These are phyloP conservation scores for Emergomyces pasteurianus DNA, from an alignment of 2,329 filamentous ascomycete species.

Conservation along the genomic window DNA sequence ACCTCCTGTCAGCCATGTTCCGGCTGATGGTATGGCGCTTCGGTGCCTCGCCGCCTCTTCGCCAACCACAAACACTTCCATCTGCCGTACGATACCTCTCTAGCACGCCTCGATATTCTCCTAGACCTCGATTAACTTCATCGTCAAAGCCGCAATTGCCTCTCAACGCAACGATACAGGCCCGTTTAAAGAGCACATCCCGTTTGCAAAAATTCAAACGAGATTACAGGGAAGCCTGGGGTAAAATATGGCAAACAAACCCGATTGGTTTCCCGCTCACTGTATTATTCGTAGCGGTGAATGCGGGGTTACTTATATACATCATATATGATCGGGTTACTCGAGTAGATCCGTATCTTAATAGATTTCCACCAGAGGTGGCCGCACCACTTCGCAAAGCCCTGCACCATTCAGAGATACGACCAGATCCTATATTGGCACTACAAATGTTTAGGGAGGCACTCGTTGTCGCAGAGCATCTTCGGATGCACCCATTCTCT, in stretches of 20 bases:
- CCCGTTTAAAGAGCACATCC: constrained; percentile 13
- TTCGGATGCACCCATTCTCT: constrained; percentile 75
- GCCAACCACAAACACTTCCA: constrained; percentile 7
- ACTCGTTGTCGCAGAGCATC: constrained; percentile 57
- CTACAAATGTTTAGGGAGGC: constrained; percentile 75
- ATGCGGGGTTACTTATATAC: constrained; percentile 26
- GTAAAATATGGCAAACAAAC: constrained; percentile 32
- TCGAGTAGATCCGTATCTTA: constrained; percentile 29
- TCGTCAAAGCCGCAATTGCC: constrained; percentile 1
- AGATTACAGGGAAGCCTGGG: constrained; percentile 25
- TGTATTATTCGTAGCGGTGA: constrained; percentile 28
- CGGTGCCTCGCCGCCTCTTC: constrained; percentile 13
- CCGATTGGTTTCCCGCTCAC: constrained; percentile 31
- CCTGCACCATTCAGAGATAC: constrained; percentile 72
- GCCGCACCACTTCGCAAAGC: constrained; percentile 61
- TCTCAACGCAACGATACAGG: constrained; percentile 1
- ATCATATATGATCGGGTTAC: constrained; percentile 33
- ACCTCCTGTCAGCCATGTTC: constrained; percentile 12
- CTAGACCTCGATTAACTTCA: constrained; percentile 5
- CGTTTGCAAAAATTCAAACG: constrained; percentile 21
- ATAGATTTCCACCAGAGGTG: constrained; percentile 34
- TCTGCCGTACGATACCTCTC: constrained; percentile 9
- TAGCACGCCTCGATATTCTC: constrained; percentile 4
- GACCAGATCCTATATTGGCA: constrained; percentile 62
- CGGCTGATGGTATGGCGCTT: constrained; percentile 19